These are phyloP conservation scores for Tuber melanosporum DNA, from an alignment of 495 filamentous ascomycete genomes.

Conservation along the genomic window DNA sequence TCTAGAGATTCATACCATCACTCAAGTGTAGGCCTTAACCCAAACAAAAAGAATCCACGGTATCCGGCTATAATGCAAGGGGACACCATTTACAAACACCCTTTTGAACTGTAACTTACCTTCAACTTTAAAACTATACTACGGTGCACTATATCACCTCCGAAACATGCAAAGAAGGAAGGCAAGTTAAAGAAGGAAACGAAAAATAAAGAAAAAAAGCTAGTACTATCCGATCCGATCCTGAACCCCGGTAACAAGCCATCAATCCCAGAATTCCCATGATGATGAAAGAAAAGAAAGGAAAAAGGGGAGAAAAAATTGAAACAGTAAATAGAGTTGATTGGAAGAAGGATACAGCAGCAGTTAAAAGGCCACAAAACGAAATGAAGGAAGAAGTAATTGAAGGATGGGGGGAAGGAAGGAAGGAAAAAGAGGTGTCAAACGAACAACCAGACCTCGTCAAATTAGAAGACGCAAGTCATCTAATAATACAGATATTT, in stretches of 20 bases:
- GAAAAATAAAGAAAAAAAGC: neutral
- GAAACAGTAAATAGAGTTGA: slow-evolving; percentile 10
- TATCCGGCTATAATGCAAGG: neutral
- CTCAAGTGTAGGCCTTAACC: neutral
- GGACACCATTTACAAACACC: neutral
- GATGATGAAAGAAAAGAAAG: slow-evolving; percentile 17
- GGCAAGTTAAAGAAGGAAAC: neutral
- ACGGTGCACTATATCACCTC: neutral
- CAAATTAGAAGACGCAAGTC: slow-evolving; percentile 2
- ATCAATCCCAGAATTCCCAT: slow-evolving; percentile 5
- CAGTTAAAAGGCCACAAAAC: slow-evolving; percentile 9
- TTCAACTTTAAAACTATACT: neutral
- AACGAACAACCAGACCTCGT: slow-evolving; percentile 5
- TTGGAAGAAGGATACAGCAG: neutral
- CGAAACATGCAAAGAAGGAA: neutral
- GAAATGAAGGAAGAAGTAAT: slow-evolving; percentile 9
- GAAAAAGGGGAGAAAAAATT: slow-evolving; percentile 8
- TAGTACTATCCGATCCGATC: neutral
- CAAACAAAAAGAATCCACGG: neutral
- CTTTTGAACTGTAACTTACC: neutral
- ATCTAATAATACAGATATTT: slow-evolving; percentile 4
- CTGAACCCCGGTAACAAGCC: slow-evolving; percentile 1
- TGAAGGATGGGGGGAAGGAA: neutral
- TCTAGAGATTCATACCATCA: neutral
- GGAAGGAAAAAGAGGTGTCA: slow-evolving; percentile 13